A percentile compares a stretch with the other conserved stretches of the same genome.
Conservation (phyloP, 2,329 filamentous ascomycete species). For the Nannizziopsis barbatae region DNA sequence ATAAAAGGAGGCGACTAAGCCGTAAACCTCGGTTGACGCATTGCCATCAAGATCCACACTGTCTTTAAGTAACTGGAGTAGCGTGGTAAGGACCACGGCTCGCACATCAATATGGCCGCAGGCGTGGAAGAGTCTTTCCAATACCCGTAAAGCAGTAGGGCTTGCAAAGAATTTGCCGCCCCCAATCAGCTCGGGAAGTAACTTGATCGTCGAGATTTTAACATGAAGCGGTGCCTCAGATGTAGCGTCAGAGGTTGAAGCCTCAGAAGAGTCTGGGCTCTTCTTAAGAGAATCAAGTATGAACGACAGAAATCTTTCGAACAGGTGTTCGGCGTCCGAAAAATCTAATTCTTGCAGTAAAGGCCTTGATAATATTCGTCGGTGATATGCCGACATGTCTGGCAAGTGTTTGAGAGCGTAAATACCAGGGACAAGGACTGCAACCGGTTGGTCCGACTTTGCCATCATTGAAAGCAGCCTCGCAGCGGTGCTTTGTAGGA, state of each 20-base stretch:
- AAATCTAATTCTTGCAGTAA: constrained; percentile 10
- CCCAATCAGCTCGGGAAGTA: constrained; percentile 14
- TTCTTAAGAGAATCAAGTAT: constrained; percentile 7
- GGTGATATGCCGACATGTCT: constrained; percentile 16
- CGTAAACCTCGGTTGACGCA: constrained; percentile 2
- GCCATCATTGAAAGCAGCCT: constrained; percentile 13
- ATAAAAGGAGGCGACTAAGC: constrained; percentile 6
- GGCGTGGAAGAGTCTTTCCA: constrained; percentile 11
- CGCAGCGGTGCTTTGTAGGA: constrained; percentile 6
- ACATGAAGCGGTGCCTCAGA: not conserved
- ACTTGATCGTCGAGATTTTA: constrained; percentile 18
- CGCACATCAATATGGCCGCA: constrained; percentile 16
- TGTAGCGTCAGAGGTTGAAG: not conserved
- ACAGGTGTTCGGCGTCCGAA: constrained; percentile 5
- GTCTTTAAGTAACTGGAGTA: constrained; percentile 11
- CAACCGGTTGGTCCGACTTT: constrained; percentile 13
- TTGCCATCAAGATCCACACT: constrained; percentile 4
- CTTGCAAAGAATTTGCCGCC: constrained; percentile 12
- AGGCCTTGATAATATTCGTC: constrained; percentile 6
- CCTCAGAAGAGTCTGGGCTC: not conserved
- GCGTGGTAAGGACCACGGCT: constrained; percentile 7
- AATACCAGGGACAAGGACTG: constrained; percentile 13
- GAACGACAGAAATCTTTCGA: constrained; percentile 9
- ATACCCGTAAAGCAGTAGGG: not conserved
- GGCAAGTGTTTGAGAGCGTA: constrained; percentile 13